Evolutionary conservation across 768 basidiomycete species (phyloP), one percentile per base, ranked within the genome.

Genomic region (Ephemerocybe angulata): DNA sequence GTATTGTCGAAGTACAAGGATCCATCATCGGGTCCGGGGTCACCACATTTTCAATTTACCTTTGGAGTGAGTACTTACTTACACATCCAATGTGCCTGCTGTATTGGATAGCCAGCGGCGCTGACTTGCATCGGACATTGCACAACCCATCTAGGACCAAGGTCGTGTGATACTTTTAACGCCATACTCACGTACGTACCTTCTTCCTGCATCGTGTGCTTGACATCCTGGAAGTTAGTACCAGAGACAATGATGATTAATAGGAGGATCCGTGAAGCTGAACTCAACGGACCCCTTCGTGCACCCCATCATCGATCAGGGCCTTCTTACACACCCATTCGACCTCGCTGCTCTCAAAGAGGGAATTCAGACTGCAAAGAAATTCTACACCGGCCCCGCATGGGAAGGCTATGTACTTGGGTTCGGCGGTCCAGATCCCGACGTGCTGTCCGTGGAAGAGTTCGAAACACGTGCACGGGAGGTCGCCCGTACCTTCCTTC

Each of bases 321-420:
- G 54, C 33, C 50, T 62, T 19, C 57, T 67, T 10, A 50, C 50
- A 11, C 52, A 58, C 3, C 52, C 56, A 4, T 65, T 68, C 41
- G 69, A 70, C 43, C 25, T 63, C n/a, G 48, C 55, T 43, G 59
- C 66, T 2, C 54, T 64, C 33, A 55, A 61, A 19, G 62, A 68
- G 44, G 55, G 61, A 10, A 44, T 70, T 22, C 59, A 58, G 11
- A 40, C 47, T 7, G 51, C 59, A 6, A 53, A 59, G 22, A 65
- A 52, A 15, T 50, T 27, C 28, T 3, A 22, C 29, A 13, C 27
- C 25, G 60, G 55, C 1, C 53, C 63, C 17, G 56, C 63, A 5
- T 70, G 63, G 63, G 48, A 59, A 3, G 62, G 58, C 11, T 66
- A 52, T 13, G 8, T 54, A 25, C 10, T 19, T 25, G 28, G 19